Percentiles rank a stretch among this genome's conserved stretches.
These are phyloP conservation scores for Vaccinium myrtillus DNA, from an alignment of 148 eudicot species.

Conservation along the genomic window DNA sequence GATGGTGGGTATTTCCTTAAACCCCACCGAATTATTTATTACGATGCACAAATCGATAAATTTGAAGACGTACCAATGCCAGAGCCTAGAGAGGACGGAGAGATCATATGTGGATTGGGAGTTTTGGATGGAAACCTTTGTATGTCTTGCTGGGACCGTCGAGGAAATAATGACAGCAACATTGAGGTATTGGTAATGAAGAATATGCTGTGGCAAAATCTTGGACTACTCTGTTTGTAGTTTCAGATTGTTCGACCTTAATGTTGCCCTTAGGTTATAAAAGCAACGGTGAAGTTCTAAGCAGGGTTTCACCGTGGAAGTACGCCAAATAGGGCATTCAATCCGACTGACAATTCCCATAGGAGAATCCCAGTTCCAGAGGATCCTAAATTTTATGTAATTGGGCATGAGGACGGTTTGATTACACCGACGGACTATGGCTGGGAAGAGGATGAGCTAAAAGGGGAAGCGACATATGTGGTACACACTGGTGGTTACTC, in stretches of 20 bases:
- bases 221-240: neutral
- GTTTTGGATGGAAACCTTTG: neutral
- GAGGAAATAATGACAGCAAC: neutral
- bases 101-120: neutral
- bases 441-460: neutral
- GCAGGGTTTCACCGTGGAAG: too few relatives aligned
- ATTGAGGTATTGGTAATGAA: neutral
- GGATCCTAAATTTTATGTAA: too few relatives aligned
- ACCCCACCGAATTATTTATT: neutral
- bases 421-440: neutral
- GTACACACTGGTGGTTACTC: neutral
- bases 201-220: neutral
- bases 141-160: neutral
- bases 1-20: too few relatives aligned
- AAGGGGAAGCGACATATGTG: neutral
- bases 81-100: neutral
- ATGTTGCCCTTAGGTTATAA: too few relatives aligned
- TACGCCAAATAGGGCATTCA: neutral
- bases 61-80: neutral
- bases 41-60: neutral
- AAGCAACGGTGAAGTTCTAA: too few relatives aligned
- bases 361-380: too few relatives aligned
- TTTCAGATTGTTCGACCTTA: too few relatives aligned
- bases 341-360: neutral
- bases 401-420: too few relatives aligned